Evolutionary conservation across 345 rosid species (phyloP), one percentile per base, ranked within the genome.

Genomic region (Triadica sebifera): DNA sequence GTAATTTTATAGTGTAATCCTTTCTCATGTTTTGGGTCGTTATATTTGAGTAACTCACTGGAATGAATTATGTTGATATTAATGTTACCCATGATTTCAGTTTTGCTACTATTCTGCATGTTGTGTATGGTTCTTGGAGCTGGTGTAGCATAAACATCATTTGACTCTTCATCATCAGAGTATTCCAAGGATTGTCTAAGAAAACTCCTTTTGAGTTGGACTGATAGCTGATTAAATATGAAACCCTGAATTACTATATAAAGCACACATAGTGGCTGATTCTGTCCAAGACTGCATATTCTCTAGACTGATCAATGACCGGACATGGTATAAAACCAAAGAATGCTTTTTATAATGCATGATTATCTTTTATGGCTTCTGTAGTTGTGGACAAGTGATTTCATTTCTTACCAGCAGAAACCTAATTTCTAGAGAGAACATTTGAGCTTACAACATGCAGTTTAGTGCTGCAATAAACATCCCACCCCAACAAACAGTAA

Each of bases 11-110:
- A 57, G n/a, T 45, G 16, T 24, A 51, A 50, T 57, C 25, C 55
- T 65, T 58, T 19, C 57, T 25, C 13, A 25, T 41, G 41, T 56
- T 65, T 51, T 70, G 65, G 29, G 56, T 19, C 16, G 20, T 45
- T 61, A 10, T 72, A 50, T 72, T 50, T 46, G 66, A 71, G 52
- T 46, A 47, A 47, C 39, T 6, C 10, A 16, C 47, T 72, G 41
- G 51, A 29, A 29, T 72, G 37, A 71, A 49, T n/a, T 41, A 22
- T 12, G 15, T 37, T 70, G 34, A 34, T 55, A 52, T 9, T n/a
- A 16, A 69, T 16, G 24, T 8, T 20, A 10, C n/a, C 8, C 3
- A 17, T 70, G 16, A 37, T n/a, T 62, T 38, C 66, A 34, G 3
- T 58, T 11, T 24, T 58, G 38, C 12, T 58, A 8, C 4, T 22